Base-by-base conservation (phyloP, 331 rosid species). In the Cydonia oblonga region DNA sequence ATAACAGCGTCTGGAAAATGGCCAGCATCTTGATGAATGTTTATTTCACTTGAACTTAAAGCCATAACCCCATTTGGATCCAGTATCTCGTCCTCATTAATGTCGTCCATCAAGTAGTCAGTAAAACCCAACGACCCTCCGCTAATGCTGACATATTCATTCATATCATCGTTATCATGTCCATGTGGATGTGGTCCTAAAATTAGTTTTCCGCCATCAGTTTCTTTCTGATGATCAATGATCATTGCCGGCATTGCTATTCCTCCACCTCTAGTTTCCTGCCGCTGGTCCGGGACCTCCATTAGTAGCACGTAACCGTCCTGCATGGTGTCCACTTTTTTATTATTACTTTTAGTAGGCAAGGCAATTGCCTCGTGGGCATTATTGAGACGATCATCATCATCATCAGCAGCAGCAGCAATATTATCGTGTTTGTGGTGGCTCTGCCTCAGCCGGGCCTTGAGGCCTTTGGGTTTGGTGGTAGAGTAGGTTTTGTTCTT, bases 21-120 rank as follows among this genome's bases (percentile, higher is more conserved):
- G 18, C 30, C 54, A 49, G 54, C 42, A 62, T 18, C 42, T 15
- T 62, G 67, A 29, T 62, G 67, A 9, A 49, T 49, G 4, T 49
- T 49, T 18, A 49, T 49, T 49, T 49, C 54, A 49, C 54, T 49
- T 16, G 16, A 85, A 75, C 19, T 84, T 42, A 82, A 53, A 23
- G 54, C 38, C 51, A 70, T 23, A 73, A 57, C 67, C 81, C 85
- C 96, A 80, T 80, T 40, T 76, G 73, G 65, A 51, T 76, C 29
- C 61, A 67, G 5, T 51, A 72, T 42, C 15, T 76, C 76, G 54
- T 49, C 20, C 54, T 18, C 54, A 49, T 49, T 49, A 15, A 65
- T 64, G 14, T 30, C 65, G 57, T 75, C 83, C 74, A 76, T n/a
- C 11, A 64, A 18, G 20, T 16, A 24, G 7, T 82, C 88, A 68